Conservation (phyloP, 2,329 filamentous ascomycete genomes). For the Colletotrichum truncatum region DNA sequence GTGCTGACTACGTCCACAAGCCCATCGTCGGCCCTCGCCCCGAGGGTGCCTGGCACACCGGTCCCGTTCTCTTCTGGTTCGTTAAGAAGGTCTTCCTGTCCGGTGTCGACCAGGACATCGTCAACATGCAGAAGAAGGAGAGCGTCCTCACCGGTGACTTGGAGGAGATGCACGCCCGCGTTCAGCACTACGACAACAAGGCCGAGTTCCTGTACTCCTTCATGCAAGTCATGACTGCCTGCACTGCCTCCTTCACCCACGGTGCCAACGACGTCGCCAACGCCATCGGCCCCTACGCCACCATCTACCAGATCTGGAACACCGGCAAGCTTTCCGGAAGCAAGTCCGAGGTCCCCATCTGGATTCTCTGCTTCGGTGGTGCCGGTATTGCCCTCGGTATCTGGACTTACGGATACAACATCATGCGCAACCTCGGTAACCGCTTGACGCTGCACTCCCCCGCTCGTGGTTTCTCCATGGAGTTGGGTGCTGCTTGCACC, state of each 20-base stretch:
- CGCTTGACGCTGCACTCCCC: slow-evolving; percentile 66
- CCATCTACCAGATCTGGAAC: slow-evolving; percentile 69
- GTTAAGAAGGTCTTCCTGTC: slow-evolving; percentile 52
- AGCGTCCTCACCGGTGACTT: slow-evolving; percentile 61
- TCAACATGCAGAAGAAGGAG: slow-evolving; percentile 38
- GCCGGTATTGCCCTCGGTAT: slow-evolving; percentile 52
- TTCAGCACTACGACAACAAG: slow-evolving; percentile 69
- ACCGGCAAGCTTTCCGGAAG: slow-evolving; percentile 50
- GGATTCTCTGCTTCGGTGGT: slow-evolving; percentile 59
- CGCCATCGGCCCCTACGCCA: slow-evolving; percentile 70
- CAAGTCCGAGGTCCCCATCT: slow-evolving; percentile 63
- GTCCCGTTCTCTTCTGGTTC: slow-evolving; percentile 48
- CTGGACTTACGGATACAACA: slow-evolving; percentile 63
- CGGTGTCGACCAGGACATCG: slow-evolving; percentile 48
- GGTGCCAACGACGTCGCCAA: slow-evolving; percentile 74
- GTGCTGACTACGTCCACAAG: slow-evolving; percentile 27
- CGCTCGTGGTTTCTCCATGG: slow-evolving; percentile 60
- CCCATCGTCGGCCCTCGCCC: slow-evolving; percentile 42
- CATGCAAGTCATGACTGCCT: slow-evolving; percentile 68
- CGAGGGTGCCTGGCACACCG: slow-evolving; percentile 48
- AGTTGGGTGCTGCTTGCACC: slow-evolving; percentile 63
- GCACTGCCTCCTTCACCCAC: slow-evolving; percentile 71
- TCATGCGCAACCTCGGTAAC: slow-evolving; percentile 68
- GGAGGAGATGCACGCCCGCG: slow-evolving; percentile 64
- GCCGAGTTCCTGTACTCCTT: slow-evolving; percentile 70